These are phyloP conservation scores for Agaricus sinodeliciosus DNA, from an alignment of 768 basidiomycete genomes.

Conservation along the genomic window DNA sequence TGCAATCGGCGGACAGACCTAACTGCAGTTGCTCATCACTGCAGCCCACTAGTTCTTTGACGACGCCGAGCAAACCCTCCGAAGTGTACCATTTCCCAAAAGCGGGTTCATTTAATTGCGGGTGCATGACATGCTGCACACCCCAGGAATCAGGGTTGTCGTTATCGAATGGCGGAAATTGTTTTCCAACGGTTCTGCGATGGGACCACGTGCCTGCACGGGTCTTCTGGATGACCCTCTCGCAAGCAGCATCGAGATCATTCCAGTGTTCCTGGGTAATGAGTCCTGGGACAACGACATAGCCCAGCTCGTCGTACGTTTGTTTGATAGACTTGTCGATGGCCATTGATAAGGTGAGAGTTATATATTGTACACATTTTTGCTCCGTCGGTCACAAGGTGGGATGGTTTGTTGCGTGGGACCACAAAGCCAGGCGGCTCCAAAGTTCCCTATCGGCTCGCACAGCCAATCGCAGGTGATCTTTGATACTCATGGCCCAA, in stretches of 20 bases:
- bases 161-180: slow-evolving; percentile 68
- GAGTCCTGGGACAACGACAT: slow-evolving; percentile 54
- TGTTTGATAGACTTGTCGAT: slow-evolving; percentile 27
- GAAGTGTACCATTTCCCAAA: slow-evolving; percentile 70
- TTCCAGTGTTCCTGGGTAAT: slow-evolving; percentile 32
- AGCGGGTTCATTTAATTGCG: slow-evolving; percentile 48
- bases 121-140: slow-evolving; percentile 80
- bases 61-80: slow-evolving; percentile 35
- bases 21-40: slow-evolving; percentile 58
- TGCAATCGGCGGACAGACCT: slow-evolving; percentile 39
- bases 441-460: too few species aligned
- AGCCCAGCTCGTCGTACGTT: slow-evolving; percentile 58
- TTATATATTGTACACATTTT: neutral
- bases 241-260: slow-evolving; percentile 43
- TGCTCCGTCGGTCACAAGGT: neutral
- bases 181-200: slow-evolving; percentile 67
- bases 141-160: slow-evolving; percentile 69
- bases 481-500: too few species aligned
- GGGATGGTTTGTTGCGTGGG: neutral
- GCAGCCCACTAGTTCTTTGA: slow-evolving; percentile 47
- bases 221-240: slow-evolving; percentile 42
- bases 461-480: too few species aligned
- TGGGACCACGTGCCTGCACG: slow-evolving; percentile 58
- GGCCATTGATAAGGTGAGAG: neutral
- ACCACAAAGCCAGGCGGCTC: too few species aligned